Evolutionary conservation across 108 stramenopile species (phyloP), one percentile per base, ranked within the genome.

Genomic region (Discostella stelligeroides): DNA sequence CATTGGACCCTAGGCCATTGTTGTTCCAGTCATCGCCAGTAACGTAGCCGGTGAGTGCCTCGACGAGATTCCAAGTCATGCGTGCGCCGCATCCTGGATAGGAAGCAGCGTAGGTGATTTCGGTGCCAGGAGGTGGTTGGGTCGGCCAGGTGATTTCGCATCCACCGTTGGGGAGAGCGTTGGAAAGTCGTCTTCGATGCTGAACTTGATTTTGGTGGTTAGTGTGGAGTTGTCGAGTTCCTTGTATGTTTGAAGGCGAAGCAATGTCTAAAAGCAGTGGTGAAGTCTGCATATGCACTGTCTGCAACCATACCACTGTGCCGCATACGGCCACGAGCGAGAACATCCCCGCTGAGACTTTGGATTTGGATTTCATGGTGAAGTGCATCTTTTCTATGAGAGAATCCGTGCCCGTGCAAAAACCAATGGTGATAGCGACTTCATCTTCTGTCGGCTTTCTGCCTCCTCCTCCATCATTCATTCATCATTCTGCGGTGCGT

Each of bases 21-120:
- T 83, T 80, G 67, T 84, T 81, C 75, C 80, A 78, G 54, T 84
- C 83, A 63, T 84, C 83, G 0, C 83, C 76, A 25, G 83, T 84
- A 34, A 45, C 41, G 43, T 73, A 51, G n/a, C 83, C 83, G 38
- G 83, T 84, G 0, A 84, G 58, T 8, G 80, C 76, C 66, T 78
- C 76, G 11, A 84, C 80, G 38, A 84, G 72, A 40, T 74, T 81
- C 83, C 83, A 84, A 12, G 80, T 79, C 71, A 84, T 73, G 27
- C 76, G 63, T 0, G 83, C 80, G 15, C 83, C 83, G 42, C 79
- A 79, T 39, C 83, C 83, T 30, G 83, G 83, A 65, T 84, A 84
- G 61, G 80, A 81, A 10, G 83, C 80, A 37, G 76, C 80, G 56
- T 80, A 81, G 17, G 79, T 83, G 60, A 79, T 71, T 47, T 63